These are phyloP conservation scores for Amanita jacksonii DNA, from an alignment of 768 basidiomycete genomes.

Conservation along the genomic window DNA sequence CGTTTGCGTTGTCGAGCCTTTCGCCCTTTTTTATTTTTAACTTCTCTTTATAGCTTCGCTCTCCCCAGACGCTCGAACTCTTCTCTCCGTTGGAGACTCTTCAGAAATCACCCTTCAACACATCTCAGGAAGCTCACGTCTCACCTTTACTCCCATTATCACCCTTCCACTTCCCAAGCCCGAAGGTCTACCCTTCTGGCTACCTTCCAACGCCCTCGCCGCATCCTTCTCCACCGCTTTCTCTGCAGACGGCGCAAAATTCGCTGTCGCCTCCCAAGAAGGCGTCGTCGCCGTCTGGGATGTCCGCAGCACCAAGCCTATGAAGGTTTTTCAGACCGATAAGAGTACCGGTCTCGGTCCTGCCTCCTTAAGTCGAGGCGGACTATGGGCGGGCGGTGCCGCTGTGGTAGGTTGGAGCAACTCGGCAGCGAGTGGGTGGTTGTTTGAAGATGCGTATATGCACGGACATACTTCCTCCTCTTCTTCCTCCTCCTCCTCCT, in stretches of 20 bases:
- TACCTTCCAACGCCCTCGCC: constrained; percentile 32
- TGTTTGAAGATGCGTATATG: constrained; percentile 50
- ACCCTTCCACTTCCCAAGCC: constrained; percentile 62
- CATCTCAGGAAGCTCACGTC: constrained; percentile 51
- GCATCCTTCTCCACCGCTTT: constrained; percentile 80
- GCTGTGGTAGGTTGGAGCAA: constrained; percentile 33
- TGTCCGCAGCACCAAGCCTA: constrained; percentile 60
- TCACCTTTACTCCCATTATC: constrained; percentile 57
- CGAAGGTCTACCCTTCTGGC: constrained; percentile 28
- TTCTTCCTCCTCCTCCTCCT: no score
- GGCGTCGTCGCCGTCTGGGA: constrained; percentile 79
- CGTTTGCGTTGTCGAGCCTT: no score
- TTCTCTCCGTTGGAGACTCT: constrained; percentile 89
- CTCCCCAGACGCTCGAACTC: constrained; percentile 78
- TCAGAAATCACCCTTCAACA: constrained; percentile 77
- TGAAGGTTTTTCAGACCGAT: constrained; percentile 60
- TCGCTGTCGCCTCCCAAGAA: constrained; percentile 78
- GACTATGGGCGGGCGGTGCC: constrained; percentile 17
- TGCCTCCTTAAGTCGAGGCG: constrained; percentile 6
- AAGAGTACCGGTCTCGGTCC: constrained; percentile 18
- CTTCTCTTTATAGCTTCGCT: constrained; percentile 53
- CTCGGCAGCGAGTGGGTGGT: constrained; percentile 7
- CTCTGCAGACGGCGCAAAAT: constrained; percentile 65
- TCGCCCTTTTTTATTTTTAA: no score
- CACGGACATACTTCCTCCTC: no score